Percentiles rank a stretch among this genome's conserved stretches.
phyloP scores from a whole-genome alignment of 2,329 filamentous ascomycete genomes.

The Ophiostoma piceae region DNA sequence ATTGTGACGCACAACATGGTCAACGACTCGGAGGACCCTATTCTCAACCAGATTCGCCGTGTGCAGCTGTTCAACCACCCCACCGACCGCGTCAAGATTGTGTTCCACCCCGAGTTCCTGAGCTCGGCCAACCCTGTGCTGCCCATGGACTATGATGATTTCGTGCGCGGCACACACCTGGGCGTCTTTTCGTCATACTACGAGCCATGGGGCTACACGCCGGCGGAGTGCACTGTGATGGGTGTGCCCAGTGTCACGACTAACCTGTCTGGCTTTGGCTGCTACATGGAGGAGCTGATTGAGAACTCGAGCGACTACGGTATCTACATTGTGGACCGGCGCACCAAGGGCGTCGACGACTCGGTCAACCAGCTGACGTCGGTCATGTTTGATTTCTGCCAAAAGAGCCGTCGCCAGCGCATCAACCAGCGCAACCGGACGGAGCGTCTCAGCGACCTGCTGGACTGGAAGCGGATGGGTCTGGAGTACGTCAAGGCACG shows the following conservation, averaged over 20 bases:
- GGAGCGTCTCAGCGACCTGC: slow-evolving; percentile 84
- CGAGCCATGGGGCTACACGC: slow-evolving; percentile 98
- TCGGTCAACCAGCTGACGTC: slow-evolving; percentile 91
- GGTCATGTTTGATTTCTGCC: slow-evolving; percentile 89
- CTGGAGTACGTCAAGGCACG: slow-evolving; percentile 98
- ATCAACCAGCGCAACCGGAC: slow-evolving; percentile 99
- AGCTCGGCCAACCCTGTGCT: slow-evolving; percentile 93
- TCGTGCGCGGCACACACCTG: slow-evolving; percentile 92
- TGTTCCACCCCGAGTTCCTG: slow-evolving; percentile 97
- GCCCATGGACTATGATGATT: slow-evolving; percentile 95
- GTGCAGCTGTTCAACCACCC: slow-evolving; percentile 97
- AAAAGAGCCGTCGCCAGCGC: slow-evolving; percentile 89
- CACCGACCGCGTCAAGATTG: slow-evolving; percentile 88
- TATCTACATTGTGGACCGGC: slow-evolving; percentile 96
- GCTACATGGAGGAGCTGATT: slow-evolving; percentile 99
- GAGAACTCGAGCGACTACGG: slow-evolving; percentile 97
- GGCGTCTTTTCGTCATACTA: slow-evolving; percentile 98
- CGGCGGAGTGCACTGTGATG: slow-evolving; percentile 98
- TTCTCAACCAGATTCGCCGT: slow-evolving; percentile 90
- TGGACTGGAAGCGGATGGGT: slow-evolving; percentile 99
- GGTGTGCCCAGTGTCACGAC: slow-evolving; percentile 97
- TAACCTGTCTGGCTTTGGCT: slow-evolving; percentile 94
- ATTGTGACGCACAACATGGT: slow-evolving; percentile 99
- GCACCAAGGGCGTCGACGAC: slow-evolving; percentile 92
- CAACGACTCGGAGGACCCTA: slow-evolving; percentile 87